phyloP scores from a whole-genome alignment of 129 eudicot genomes.

The Rutidosis leptorrhynchoides region DNA sequence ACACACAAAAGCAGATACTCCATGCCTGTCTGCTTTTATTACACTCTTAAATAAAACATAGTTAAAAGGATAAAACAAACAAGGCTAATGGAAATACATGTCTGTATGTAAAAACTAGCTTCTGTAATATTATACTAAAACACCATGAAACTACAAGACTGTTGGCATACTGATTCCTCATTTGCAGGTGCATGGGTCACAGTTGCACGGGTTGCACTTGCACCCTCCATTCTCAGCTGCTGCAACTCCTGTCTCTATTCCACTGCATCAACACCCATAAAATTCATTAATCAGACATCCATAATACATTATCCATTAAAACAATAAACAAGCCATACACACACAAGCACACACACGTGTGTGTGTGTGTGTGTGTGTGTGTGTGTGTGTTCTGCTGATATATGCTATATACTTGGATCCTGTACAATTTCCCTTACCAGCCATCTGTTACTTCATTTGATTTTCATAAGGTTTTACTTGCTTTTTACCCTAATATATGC shows the following conservation, averaged over 20 bases:
- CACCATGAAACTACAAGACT: not conserved
- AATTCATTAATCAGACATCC: not conserved
- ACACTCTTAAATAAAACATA: not conserved
- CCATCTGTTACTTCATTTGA: not conserved
- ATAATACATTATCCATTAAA: not conserved
- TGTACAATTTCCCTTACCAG: not conserved
- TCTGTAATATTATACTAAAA: not conserved
- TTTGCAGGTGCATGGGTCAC: constrained; percentile 15
- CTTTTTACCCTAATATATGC: no score
- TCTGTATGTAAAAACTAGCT: not conserved
- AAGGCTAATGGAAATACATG: not conserved
- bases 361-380: no score
- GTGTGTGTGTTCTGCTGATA: not conserved
- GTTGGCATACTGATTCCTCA: not conserved
- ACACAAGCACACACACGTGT: no score
- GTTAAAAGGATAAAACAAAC: not conserved
- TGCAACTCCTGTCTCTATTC: not conserved
- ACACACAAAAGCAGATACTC: constrained; percentile 4
- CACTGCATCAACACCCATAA: constrained; percentile 1
- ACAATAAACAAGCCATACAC: not conserved
- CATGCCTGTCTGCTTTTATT: constrained; percentile 2
- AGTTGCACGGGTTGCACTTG: constrained; percentile 12
- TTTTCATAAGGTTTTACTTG: no score
- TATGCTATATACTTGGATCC: not conserved
- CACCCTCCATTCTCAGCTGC: constrained; percentile 1